Percentiles rank a stretch among this genome's conserved stretches.
These are phyloP conservation scores for Gastrolobium bilobum DNA, from an alignment of 306 rosid genomes.

Conservation along the genomic window DNA sequence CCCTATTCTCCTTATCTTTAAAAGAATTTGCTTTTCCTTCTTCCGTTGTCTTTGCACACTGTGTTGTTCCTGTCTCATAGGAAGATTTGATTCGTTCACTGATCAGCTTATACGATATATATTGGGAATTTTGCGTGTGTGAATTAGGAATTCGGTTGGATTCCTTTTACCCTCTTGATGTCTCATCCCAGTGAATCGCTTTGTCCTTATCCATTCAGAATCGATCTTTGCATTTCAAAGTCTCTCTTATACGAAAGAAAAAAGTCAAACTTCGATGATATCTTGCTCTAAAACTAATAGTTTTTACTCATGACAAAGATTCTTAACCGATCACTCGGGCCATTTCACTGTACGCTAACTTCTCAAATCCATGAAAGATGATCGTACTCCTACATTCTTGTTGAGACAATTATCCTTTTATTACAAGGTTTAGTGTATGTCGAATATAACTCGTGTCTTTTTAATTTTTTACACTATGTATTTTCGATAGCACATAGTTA, in stretches of 20 bases:
- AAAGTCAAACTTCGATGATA: not conserved
- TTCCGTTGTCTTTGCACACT: not conserved
- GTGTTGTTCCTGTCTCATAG: not conserved
- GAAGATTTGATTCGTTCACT: not conserved
- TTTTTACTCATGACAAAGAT: too few relatives aligned
- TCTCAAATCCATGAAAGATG: too few relatives aligned
- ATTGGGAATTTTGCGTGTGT: not conserved
- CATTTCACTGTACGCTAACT: too few relatives aligned
- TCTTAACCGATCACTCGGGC: too few relatives aligned
- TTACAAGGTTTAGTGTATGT: too few relatives aligned
- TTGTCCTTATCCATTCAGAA: slow-evolving; percentile 28
- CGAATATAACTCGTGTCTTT: too few relatives aligned
- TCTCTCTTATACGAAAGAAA: not conserved
- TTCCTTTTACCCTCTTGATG: not conserved
- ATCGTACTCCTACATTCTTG: too few relatives aligned
- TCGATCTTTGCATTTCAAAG: slow-evolving; percentile 13
- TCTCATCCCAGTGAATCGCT: not conserved
- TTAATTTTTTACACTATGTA: too few relatives aligned
- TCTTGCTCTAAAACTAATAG: too few relatives aligned
- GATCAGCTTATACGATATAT: not conserved
- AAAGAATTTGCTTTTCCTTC: slow-evolving; percentile 27
- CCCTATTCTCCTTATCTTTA: slow-evolving; percentile 6
- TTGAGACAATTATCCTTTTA: too few relatives aligned
- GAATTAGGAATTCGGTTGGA: not conserved
- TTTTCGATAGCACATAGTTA: too few relatives aligned